Percentiles rank a stretch among this genome's conserved stretches.
These are phyloP conservation scores for Fusarium gaditjirri DNA, from an alignment of 2,329 filamentous ascomycete species.

Conservation along the genomic window DNA sequence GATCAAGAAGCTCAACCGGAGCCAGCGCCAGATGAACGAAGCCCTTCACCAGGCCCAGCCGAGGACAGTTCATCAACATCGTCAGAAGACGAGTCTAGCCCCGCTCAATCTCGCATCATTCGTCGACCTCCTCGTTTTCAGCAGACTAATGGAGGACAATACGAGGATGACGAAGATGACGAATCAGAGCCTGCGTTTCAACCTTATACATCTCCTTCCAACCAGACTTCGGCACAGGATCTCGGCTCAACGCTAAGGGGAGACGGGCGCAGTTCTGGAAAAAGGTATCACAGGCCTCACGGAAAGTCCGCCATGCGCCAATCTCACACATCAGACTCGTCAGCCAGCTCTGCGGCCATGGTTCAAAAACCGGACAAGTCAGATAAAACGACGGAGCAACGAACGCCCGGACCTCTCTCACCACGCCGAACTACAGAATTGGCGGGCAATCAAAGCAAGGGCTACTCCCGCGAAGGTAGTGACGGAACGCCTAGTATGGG, in stretches of 20 bases:
- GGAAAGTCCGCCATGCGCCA: conserved; percentile 54
- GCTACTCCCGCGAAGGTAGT: conserved; percentile 69
- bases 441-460: conserved; percentile 61
- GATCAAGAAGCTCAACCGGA: conserved; percentile 29
- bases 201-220: conserved; percentile 54
- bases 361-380: conserved; percentile 46
- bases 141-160: conserved; percentile 50
- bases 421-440: conserved; percentile 70
- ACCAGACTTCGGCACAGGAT: conserved; percentile 55
- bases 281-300: conserved; percentile 44
- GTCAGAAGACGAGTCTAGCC: conserved; percentile 61
- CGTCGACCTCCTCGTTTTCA: conserved; percentile 66
- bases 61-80: conserved; percentile 55
- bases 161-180: conserved; percentile 64
- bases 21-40: conserved; percentile 38
- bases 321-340: conserved; percentile 72
- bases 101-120: conserved; percentile 69
- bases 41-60: conserved; percentile 50
- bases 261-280: conserved; percentile 51
- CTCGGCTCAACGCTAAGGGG: conserved; percentile 64
- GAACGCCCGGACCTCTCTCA: conserved; percentile 60
- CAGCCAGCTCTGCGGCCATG: conserved; percentile 62
- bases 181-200: conserved; percentile 68
- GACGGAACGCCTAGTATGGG: conserved; percentile 84
- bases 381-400: conserved; percentile 47